Evolutionary conservation across 176 grass and related monocot species (phyloP).

Genomic region (Areca catechu): DNA sequence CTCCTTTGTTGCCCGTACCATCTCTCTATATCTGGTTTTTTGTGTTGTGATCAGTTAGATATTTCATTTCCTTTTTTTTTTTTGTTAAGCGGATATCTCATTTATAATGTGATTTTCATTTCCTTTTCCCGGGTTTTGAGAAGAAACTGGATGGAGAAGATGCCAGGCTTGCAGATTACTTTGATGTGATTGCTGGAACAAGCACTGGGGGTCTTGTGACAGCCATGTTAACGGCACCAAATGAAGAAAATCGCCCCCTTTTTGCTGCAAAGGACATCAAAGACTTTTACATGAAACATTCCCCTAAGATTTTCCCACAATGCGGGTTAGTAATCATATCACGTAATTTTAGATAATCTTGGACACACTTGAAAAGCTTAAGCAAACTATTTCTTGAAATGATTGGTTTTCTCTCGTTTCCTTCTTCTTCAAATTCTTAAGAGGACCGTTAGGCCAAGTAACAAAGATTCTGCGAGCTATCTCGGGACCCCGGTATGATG

Average conservation of each 20-base stretch:
- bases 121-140: no score
- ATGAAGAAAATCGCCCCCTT: not conserved
- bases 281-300: not conserved
- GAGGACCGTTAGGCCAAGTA: constrained; percentile 39
- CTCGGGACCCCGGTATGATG: constrained; percentile 64
- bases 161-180: not conserved
- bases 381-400: not conserved
- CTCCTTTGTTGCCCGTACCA: no score
- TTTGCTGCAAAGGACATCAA: not conserved
- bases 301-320: not conserved
- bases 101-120: no score
- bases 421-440: constrained; percentile 4
- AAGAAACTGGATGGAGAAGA: not conserved
- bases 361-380: no score
- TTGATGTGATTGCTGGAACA: constrained; percentile 1
- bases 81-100: no score
- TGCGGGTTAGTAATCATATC: no score
- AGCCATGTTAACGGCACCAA: constrained; percentile 3
- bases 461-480: constrained; percentile 45
- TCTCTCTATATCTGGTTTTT: no score
- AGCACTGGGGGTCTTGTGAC: constrained; percentile 4
- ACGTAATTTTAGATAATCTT: no score
- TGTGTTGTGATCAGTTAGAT: no score
- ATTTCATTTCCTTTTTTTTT: no score
- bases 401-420: no score